Evolutionary conservation across 441 rosid genomes (phyloP), one percentile per base, ranked within the genome.

Genomic region (Capsella rubella): DNA sequence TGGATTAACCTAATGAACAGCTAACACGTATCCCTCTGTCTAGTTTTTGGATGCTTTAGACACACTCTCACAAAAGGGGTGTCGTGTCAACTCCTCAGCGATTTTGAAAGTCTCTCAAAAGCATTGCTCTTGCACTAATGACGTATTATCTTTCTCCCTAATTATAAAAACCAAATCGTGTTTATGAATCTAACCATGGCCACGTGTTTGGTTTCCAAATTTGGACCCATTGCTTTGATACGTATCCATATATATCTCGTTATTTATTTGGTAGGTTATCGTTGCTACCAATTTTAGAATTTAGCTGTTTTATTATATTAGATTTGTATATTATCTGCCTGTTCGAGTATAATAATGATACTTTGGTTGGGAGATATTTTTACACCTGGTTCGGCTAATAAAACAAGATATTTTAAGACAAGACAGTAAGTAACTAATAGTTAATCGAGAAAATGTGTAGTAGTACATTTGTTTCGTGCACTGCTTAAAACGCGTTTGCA

Each of bases 21-120:
- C 0, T 0, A 56, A 70, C 79, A 76, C 79, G 79, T 76, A 64
- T 6, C 32, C 67, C 25, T 21, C 25, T 70, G 2, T 32, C 3
- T 34, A 34, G 39, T 5, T 63, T 55, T 70, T 76, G 71, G 75
- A 76, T 69, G 79, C 79, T 76, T 76, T 64, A 56, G 71, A 76
- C 60, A 69, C 66, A 76, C 75, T 76, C 75, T 76, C 75, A 70
- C 55, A 64, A 76, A 34, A 21, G 25, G 37, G 75, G 75, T 71
- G 43, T 76, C 75, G 79, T 76, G 79, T 39, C 79, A 49, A 6
- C 55, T 29, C 64, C 75, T 70, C 71, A 70, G 67, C 11, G 62
- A 63, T 8, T 49, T 63, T 76, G 39, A 76, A 42, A 55, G 47
- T 76, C 55, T 54, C 70, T 70, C 71, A 76, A 76, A 76, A 76